phyloP scores from a whole-genome alignment of 1,284 basidiomycete species.

The Moesziomyces antarcticus region DNA sequence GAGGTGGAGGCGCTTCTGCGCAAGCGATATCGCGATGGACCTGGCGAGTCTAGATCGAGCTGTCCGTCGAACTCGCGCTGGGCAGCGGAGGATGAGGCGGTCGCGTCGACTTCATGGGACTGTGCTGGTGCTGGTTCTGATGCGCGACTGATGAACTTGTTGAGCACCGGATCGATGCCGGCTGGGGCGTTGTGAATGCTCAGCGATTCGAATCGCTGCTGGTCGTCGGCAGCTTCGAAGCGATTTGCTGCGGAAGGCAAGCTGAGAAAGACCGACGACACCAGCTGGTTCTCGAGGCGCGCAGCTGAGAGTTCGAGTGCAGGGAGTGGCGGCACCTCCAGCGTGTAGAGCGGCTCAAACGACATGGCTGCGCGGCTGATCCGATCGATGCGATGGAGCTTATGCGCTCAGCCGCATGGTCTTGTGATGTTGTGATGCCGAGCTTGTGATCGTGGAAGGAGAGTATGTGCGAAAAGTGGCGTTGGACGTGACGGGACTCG shows the following conservation, averaged over 20 bases:
- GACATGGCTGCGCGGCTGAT: conserved; percentile 16
- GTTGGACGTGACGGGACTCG: conserved; percentile 12
- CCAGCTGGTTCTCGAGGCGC: conserved; percentile 14
- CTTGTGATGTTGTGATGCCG: not conserved
- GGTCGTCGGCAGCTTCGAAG: not conserved
- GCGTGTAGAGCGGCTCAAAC: conserved; percentile 23
- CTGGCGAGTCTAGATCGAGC: conserved; percentile 22
- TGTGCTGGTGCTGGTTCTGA: not conserved
- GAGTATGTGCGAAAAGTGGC: not conserved
- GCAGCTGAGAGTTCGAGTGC: conserved; percentile 16
- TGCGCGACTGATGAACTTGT: conserved; percentile 16
- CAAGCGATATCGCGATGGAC: conserved; percentile 9
- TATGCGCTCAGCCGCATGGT: not conserved
- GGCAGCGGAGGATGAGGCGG: not conserved
- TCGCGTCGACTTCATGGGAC: not conserved
- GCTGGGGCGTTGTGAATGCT: not conserved
- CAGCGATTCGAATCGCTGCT: conserved; percentile 3
- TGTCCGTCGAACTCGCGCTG: conserved; percentile 3
- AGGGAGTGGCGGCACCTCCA: conserved; percentile 25
- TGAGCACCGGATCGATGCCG: conserved; percentile 24
- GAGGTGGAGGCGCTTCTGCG: conserved; percentile 22
- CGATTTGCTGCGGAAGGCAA: not conserved
- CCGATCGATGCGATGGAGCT: not conserved
- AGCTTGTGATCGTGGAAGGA: not conserved
- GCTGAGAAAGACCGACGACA: conserved; percentile 34